A percentile compares a stretch with the other conserved stretches of the same genome.
Evolutionary conservation across 2,329 filamentous ascomycete genomes (phyloP).

Genomic region (Pezicula carpinea): DNA sequence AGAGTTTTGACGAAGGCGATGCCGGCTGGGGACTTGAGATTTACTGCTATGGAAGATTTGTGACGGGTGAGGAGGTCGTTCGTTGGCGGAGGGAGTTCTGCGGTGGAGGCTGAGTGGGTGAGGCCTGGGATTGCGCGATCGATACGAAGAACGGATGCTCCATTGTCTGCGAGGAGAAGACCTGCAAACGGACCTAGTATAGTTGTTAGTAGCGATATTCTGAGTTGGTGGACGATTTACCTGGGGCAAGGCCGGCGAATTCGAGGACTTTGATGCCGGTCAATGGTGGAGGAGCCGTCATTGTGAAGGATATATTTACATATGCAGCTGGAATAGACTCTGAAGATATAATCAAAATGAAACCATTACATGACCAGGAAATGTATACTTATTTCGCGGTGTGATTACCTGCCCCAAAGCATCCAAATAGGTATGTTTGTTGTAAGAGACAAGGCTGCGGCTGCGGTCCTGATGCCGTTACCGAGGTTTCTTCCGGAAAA

Average conservation of each 20-base stretch:
- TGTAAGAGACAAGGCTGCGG: too few species aligned
- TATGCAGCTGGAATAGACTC: background rate
- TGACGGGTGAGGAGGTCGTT: slow-evolving; percentile 72
- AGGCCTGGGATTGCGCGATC: slow-evolving; percentile 56
- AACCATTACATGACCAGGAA: background rate
- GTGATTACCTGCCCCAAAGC: too few species aligned
- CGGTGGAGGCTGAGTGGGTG: slow-evolving; percentile 34
- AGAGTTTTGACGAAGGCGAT: slow-evolving; percentile 63
- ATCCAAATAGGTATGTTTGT: too few species aligned
- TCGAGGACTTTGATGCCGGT: slow-evolving; percentile 53
- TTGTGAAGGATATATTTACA: slow-evolving; percentile 6
- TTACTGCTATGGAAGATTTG: slow-evolving; percentile 75
- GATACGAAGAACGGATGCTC: slow-evolving; percentile 81
- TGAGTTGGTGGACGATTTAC: slow-evolving; percentile 19
- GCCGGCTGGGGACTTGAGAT: slow-evolving; percentile 67
- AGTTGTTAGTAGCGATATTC: slow-evolving; percentile 2
- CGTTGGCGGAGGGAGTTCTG: slow-evolving; percentile 41
- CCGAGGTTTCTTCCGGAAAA: too few species aligned
- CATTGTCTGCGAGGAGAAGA: slow-evolving; percentile 83
- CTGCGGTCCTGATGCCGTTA: too few species aligned
- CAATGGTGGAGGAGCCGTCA: slow-evolving; percentile 34
- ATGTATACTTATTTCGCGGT: background rate
- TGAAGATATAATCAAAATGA: background rate
- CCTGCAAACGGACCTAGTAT: slow-evolving; percentile 76
- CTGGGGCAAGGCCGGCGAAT: slow-evolving; percentile 53